Base-by-base conservation (phyloP, 176 grass and related monocot genomes). In the Dendrocalamus sinicus region DNA sequence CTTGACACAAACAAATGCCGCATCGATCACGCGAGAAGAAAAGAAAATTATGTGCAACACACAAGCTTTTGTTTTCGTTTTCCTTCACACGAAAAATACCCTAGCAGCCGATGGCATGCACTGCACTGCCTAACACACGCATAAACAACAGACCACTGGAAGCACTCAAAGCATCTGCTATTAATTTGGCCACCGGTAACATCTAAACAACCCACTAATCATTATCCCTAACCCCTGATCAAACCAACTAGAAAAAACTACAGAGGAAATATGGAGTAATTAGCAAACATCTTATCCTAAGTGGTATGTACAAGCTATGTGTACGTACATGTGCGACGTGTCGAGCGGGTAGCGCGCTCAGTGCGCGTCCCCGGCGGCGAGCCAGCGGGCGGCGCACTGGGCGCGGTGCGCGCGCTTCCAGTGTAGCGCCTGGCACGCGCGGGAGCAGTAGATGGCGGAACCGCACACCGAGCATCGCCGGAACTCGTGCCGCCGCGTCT, bases 401-500 rank as follows among this genome's bases (percentile, higher is more conserved):
- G 17, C 67, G 61, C 86, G 85, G 73, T 96, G 94, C 5, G 8
- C 73, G 28, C 86, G 85, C 84, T 91, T 96, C 94, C 94, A 96
- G 58, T 96, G 73, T 40, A 96, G 82, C 19, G 94, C 91, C 78
- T 96, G 94, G 80, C 94, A 96, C 9, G 87, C 89, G 5, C 91
- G 87, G 9, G 89, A 96, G 85, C 94, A 96, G 73, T 96, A 96
- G 12, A 40, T 85, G 19, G 87, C 91, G 17, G 77, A 58, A 8
- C 89, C 89, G 67, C 94, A 96, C 51, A 75, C 87, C 3, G 91
- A 89, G 64, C 94, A 96, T 55, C 89, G 89, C 50, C 91, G 84
- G 87, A 96, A 93, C 79, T 96, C 94, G 14, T 91, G 87, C 52
- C 85, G 82, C 55, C 94, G 79, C 11, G 78, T 96, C 82, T 96